phyloP scores from a whole-genome alignment of 345 rosid genomes.

The Euphorbia lathyris region DNA sequence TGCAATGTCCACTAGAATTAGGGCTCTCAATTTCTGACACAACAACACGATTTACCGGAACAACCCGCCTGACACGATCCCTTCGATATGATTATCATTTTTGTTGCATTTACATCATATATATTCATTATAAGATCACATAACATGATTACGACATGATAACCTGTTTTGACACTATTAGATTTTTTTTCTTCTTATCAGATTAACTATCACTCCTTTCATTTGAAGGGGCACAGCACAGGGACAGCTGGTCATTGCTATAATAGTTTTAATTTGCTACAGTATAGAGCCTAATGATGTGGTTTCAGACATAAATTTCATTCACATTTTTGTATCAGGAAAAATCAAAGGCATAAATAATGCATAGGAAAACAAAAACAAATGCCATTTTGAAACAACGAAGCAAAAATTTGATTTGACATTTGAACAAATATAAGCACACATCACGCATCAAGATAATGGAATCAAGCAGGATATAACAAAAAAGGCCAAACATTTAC shows the following conservation, averaged over 20 bases:
- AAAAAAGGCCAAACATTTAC: conserved; percentile 30
- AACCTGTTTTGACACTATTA: too few relatives aligned
- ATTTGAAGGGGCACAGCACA: not conserved
- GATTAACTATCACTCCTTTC: not conserved
- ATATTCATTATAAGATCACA: too few relatives aligned
- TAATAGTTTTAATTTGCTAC: conserved; percentile 3
- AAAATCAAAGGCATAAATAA: not conserved
- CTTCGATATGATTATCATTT: too few relatives aligned
- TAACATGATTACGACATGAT: too few relatives aligned
- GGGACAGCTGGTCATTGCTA: not conserved
- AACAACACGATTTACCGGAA: too few relatives aligned
- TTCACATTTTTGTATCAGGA: not conserved
- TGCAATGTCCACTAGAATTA: not conserved
- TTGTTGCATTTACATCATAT: too few relatives aligned
- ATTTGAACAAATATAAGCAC: not conserved
- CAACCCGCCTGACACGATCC: too few relatives aligned
- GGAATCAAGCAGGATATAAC: not conserved
- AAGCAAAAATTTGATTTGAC: not conserved
- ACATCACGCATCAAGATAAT: not conserved
- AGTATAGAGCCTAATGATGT: not conserved
- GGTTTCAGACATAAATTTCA: not conserved
- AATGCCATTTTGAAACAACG: not conserved
- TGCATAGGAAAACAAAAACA: not conserved
- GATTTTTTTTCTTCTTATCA: not conserved
- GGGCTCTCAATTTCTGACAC: too few relatives aligned